Evolutionary conservation across 441 rosid species (phyloP), one percentile per base, ranked within the genome.

Genomic region (Pelargonium myrrhifolium): DNA sequence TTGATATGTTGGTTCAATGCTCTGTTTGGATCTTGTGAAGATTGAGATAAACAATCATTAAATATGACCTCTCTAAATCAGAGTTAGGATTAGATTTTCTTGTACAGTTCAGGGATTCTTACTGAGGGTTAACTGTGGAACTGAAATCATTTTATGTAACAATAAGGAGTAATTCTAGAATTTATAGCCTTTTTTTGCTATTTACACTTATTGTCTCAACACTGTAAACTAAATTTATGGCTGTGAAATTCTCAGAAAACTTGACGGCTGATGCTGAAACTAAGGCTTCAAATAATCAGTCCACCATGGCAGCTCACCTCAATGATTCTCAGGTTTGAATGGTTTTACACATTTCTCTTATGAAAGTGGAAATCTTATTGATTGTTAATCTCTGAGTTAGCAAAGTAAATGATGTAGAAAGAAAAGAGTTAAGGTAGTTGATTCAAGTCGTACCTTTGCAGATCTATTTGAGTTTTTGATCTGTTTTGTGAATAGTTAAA

Each of bases 261-360:
- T 75, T 79, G 62, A 63, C 80, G 78, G 90, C 83, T 77, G 88
- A 82, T 66, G 80, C 42, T 62, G 96, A 80, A 35, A 51, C 74
- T 31, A 90, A 84, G 80, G 77, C 74, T 49, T 9, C 76, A 12
- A 83, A 75, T 18, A 69, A 67, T 65, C 75, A 58, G 72, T 74
- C 90, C 26, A 77, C 84, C 10, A 62, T 77, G 83, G 80, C 83
- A 67, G 63, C 88, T 75, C 88, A 84, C 2, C 78, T 71, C 51
- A 73, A 67, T 68, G 74, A 75, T 74, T 70, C 85, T 74, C 87
- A 86, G 88, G 98, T 87, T 65, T 70, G 49, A 43, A 15, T 70
- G 51, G 39, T 69, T 51, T 66, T 7, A 18, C 62, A 21, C 4
- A 20, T 18, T 71, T 66, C 63, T 61, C 66, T 51, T 18, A 58